Conservation (phyloP, 305 asterid genomes). For the Coffea humblotiana region DNA sequence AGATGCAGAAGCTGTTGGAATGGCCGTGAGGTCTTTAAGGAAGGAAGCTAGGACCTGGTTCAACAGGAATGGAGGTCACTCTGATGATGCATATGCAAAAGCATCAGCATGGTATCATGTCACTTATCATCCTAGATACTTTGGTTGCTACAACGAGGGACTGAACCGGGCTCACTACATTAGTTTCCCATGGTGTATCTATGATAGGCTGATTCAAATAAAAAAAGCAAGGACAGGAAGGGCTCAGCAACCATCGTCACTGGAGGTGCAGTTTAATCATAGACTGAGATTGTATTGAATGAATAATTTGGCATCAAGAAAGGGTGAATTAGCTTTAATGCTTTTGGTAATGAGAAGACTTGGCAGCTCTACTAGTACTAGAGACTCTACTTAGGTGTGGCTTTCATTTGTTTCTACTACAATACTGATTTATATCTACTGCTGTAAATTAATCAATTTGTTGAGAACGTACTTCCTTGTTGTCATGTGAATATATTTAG, state of each 20-base stretch:
- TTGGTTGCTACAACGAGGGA: conserved; percentile 70
- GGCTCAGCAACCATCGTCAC: conserved; percentile 19
- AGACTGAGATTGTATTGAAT: too few relatives aligned
- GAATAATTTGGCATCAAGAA: too few relatives aligned
- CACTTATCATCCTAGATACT: conserved; percentile 59
- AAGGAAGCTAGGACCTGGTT: conserved; percentile 75
- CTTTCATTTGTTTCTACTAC: too few relatives aligned
- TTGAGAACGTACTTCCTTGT: too few relatives aligned
- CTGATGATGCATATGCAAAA: conserved; percentile 54
- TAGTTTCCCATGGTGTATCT: conserved; percentile 91
- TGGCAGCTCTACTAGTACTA: not conserved
- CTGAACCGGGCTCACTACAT: conserved; percentile 65
- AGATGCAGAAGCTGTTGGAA: conserved; percentile 69
- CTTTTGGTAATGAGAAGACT: too few relatives aligned
- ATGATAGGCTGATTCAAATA: conserved; percentile 66
- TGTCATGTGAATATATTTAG: too few relatives aligned
- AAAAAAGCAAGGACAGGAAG: conserved; percentile 35
- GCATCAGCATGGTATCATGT: conserved; percentile 98
- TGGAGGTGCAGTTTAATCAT: conserved; percentile 23
- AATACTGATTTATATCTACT: too few relatives aligned
- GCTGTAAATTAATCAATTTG: too few relatives aligned
- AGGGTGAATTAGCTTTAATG: too few relatives aligned
- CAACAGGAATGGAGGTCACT: conserved; percentile 35
- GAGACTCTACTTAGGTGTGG: too few relatives aligned
- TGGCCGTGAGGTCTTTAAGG: conserved; percentile 66